A percentile compares a stretch with the other conserved stretches of the same genome.
These are phyloP conservation scores for Ramaria sp. DNA, from an alignment of 768 basidiomycete genomes.

Conservation along the genomic window DNA sequence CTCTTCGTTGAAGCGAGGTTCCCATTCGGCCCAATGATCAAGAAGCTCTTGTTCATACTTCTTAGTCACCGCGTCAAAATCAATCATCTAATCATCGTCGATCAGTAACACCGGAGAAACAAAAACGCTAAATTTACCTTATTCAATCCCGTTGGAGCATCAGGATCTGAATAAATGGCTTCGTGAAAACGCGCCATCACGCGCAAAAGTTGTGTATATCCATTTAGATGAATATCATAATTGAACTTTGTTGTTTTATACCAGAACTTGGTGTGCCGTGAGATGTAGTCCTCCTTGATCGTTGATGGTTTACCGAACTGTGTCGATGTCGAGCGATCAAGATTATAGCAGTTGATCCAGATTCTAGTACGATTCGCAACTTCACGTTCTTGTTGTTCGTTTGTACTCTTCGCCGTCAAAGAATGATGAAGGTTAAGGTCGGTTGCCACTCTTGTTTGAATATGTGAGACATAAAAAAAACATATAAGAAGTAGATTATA, in stretches of 20 bases:
- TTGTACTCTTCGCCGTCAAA: slow-evolving; percentile 56
- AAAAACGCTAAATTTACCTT: slow-evolving; percentile 26
- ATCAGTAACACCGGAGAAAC: background rate
- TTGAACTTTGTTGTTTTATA: slow-evolving; percentile 23
- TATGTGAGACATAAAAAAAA: background rate
- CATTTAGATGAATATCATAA: slow-evolving; percentile 3
- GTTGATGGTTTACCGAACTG: slow-evolving; percentile 85
- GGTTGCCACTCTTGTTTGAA: slow-evolving; percentile 57
- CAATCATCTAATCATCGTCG: background rate
- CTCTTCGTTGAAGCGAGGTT: slow-evolving; percentile 1
- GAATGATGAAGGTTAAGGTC: slow-evolving; percentile 84
- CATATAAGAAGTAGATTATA: slow-evolving; percentile 19
- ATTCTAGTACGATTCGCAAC: slow-evolving; percentile 82
- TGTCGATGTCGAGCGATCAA: slow-evolving; percentile 80
- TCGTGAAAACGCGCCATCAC: slow-evolving; percentile 27
- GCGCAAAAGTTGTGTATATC: background rate
- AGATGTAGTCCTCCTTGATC: slow-evolving; percentile 67
- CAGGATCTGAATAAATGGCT: slow-evolving; percentile 37
- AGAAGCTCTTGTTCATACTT: slow-evolving; percentile 8
- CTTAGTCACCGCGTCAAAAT: slow-evolving; percentile 6
- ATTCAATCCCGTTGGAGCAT: slow-evolving; percentile 58
- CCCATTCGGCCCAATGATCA: slow-evolving; percentile 9
- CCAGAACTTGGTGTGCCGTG: slow-evolving; percentile 17
- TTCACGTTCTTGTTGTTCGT: slow-evolving; percentile 75
- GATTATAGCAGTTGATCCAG: slow-evolving; percentile 86